Evolutionary conservation across 208 protist species (phyloP).

Genomic region (Leishmania lainsoni): DNA sequence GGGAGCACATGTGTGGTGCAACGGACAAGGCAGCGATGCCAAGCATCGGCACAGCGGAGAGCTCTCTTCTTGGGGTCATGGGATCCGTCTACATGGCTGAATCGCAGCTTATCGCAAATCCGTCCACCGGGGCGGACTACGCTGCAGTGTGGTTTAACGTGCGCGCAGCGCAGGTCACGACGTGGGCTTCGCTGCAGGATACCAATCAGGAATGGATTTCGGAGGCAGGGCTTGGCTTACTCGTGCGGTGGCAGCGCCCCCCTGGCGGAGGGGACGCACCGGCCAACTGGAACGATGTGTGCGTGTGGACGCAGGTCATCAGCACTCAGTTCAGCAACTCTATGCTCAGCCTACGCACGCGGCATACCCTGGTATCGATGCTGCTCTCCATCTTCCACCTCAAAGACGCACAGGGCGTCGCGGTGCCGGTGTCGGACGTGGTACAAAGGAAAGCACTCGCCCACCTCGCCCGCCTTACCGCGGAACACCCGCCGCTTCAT

Average conservation of each 20-base stretch:
- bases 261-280: neutral
- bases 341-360: slow-evolving; percentile 50
- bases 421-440: slow-evolving; percentile 38
- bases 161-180: slow-evolving; percentile 61
- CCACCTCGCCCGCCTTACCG: slow-evolving; percentile 59
- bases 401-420: slow-evolving; percentile 42
- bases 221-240: slow-evolving; percentile 2
- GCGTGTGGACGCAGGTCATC: slow-evolving; percentile 41
- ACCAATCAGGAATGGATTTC: slow-evolving; percentile 6
- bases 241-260: slow-evolving; percentile 15
- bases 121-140: slow-evolving; percentile 32
- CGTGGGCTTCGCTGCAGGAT: slow-evolving; percentile 44
- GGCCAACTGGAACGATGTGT: slow-evolving; percentile 33
- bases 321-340: slow-evolving; percentile 41
- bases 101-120: slow-evolving; percentile 26
- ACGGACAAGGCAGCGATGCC: neutral
- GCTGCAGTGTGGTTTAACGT: slow-evolving; percentile 50
- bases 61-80: slow-evolving; percentile 8
- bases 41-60: neutral
- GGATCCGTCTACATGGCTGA: slow-evolving; percentile 41
- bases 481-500: slow-evolving; percentile 57
- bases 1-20: slow-evolving; percentile 13
- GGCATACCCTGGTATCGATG: slow-evolving; percentile 54
- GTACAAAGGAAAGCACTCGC: slow-evolving; percentile 54
- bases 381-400: slow-evolving; percentile 74